These are phyloP conservation scores for Talaromyces borbonicus DNA, from an alignment of 495 filamentous ascomycete species.

Conservation along the genomic window DNA sequence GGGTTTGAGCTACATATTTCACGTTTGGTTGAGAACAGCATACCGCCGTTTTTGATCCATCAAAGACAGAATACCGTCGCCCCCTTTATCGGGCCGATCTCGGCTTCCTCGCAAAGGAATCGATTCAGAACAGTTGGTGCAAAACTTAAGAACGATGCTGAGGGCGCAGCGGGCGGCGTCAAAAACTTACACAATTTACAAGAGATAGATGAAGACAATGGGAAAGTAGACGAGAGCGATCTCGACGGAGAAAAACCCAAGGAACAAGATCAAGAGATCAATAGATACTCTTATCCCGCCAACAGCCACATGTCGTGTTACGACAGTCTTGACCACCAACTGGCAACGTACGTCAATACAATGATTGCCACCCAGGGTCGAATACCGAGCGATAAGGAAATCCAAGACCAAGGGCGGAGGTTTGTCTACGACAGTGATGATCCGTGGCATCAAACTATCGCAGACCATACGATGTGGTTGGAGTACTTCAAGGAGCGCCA, in stretches of 20 bases:
- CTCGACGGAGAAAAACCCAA: no score
- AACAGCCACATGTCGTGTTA: not conserved
- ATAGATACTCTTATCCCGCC: conserved; percentile 2
- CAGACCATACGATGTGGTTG: conserved; percentile 49
- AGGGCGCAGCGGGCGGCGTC: no score
- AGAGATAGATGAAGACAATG: no score
- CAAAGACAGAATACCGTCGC: conserved; percentile 16
- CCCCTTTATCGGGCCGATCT: conserved; percentile 13
- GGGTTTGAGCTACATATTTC: conserved; percentile 54
- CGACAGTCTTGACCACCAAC: not conserved
- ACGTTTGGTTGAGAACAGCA: conserved; percentile 51
- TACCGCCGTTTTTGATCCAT: conserved; percentile 41
- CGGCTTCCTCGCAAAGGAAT: not conserved
- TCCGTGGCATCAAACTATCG: conserved; percentile 53
- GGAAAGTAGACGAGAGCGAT: no score
- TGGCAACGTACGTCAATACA: conserved; percentile 3
- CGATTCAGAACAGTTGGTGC: not conserved
- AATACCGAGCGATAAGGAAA: not conserved
- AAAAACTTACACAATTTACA: no score
- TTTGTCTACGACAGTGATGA: conserved; percentile 53
- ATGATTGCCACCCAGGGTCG: not conserved
- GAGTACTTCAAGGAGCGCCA: conserved; percentile 41
- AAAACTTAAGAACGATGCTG: not conserved
- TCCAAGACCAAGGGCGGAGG: conserved; percentile 33
- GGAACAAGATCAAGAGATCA: not conserved